Conservation (phyloP, 495 filamentous ascomycete genomes). For the Viridothelium virens region DNA sequence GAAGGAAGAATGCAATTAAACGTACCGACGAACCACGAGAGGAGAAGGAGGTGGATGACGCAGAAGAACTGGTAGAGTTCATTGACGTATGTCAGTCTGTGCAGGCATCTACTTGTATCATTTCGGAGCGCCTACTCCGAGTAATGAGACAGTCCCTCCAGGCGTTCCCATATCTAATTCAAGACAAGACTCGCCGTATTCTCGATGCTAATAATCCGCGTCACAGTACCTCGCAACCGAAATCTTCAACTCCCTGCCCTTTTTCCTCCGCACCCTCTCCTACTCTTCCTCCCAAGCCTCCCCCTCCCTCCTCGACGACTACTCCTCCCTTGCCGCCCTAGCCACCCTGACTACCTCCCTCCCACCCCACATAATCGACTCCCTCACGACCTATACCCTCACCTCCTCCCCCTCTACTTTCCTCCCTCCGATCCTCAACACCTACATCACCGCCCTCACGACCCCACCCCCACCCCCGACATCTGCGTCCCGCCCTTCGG, state of each 20-base stretch:
- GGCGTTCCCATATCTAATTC: too few species aligned
- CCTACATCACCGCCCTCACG: constrained; percentile 49
- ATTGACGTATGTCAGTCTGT: constrained; percentile 44
- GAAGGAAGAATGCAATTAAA: constrained; percentile 38
- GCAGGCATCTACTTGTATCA: background rate
- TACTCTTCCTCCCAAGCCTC: constrained; percentile 49
- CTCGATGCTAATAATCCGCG: background rate
- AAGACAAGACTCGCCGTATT: too few species aligned
- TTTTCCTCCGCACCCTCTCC: constrained; percentile 50
- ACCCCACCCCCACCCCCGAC: constrained; percentile 47
- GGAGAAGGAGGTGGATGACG: constrained; percentile 34
- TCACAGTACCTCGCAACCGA: constrained; percentile 60
- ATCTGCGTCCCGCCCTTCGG: constrained; percentile 43
- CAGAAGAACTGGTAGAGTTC: constrained; percentile 68
- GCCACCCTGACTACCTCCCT: constrained; percentile 41
- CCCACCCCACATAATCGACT: constrained; percentile 48
- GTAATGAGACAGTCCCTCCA: too few species aligned
- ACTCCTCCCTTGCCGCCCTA: constrained; percentile 42
- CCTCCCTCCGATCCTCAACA: constrained; percentile 51
- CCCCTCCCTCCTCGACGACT: constrained; percentile 41
- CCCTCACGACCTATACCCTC: constrained; percentile 55
- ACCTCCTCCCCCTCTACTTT: constrained; percentile 48
- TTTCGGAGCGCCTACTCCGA: background rate
- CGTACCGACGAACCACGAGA: constrained; percentile 20
- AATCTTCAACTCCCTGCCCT: constrained; percentile 58